Base-by-base conservation (phyloP, 2,329 filamentous ascomycete species). In the Talaromyces piceae region DNA sequence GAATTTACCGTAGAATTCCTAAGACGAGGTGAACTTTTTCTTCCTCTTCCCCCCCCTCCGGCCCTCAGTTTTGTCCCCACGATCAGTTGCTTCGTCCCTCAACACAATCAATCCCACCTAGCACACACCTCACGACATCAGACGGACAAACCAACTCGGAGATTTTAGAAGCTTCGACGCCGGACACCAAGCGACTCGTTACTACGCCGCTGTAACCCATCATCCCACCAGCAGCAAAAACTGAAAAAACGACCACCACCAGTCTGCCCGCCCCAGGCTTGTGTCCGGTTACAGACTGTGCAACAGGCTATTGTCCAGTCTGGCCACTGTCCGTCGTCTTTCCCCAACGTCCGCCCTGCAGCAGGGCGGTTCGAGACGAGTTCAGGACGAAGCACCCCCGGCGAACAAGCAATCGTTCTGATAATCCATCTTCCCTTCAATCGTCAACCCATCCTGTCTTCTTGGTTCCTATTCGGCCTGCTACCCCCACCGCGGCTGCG, bases 341-440 rank as follows among this genome's bases (percentile, higher is more conserved):
- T n/a, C n/a, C n/a, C 5, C 16, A 37, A 37, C 39, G 39, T 43
- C 39, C 39, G 25, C 13, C 39, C 41, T 52, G 50, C 50, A 52
- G 23, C 50, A 48, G 50, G 50, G 45, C 45, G 33, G 25, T 48
- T 52, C 50, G 50, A 52, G 50, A 43, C 50, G 45, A 23, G 12
- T 16, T n/a, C n/a, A n/a, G n/a, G n/a, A n/a, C n/a, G n/a, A n/a
- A n/a, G n/a, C n/a, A n/a, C n/a, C n/a, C n/a, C n/a, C n/a, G n/a
- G n/a, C n/a, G n/a, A n/a, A n/a, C n/a, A n/a, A n/a, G n/a, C n/a
- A n/a, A n/a, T n/a, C n/a, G n/a, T n/a, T n/a, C n/a, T n/a, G n/a
- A n/a, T n/a, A n/a, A n/a, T n/a, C n/a, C n/a, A n/a, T 31, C 11
- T 37, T 37, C 12, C 12, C 20, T 20, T 18, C 16, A 9, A 37